Evolutionary conservation across 2,329 filamentous ascomycete genomes (phyloP), one percentile per base, ranked within the genome.

Genomic region (Pseudophaeomoniella oleicola): DNA sequence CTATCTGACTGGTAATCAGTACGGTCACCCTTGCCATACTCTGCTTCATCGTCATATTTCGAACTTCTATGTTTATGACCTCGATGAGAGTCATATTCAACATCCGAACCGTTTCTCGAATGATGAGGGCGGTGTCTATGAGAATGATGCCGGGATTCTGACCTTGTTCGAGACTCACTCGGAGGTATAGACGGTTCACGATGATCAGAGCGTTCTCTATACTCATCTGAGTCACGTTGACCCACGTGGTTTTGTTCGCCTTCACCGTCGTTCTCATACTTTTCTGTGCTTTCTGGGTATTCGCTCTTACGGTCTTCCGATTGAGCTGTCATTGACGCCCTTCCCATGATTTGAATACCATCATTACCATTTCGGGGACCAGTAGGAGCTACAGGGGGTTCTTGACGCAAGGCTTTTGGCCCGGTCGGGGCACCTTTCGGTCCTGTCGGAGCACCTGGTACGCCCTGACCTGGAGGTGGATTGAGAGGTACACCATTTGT

Each of bases 361-460:
- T 37, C 36, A 13, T 37, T 39, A 18, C 42, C 42, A 17, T 43
- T 42, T 15, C 30, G 14, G 31, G 43, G 43, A 34, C 31, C 36
- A 14, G 37, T 34, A 12, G 40, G n/a, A 11, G 46, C 36, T 16
- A 37, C 37, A 37, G 43, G 37, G 15, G 43, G 38, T 33, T 47
- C 47, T 39, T 27, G 22, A 27, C 22, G 22, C n/a, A 27, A n/a
- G 9, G 22, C 22, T 27, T 27, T 27, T 27, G 22, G 22, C n/a
- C 22, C 22, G n/a, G 22, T 27, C 6, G 22, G 22, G n/a, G 22
- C 22, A 27, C 22, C 90, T 59, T 90, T 87, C 34, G 90, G 90
- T 6, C 87, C 90, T 37, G 81, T 93, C 17, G 90, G 90, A 17
- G 90, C 90, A 60, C 72, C 72, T 51, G 64, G 64, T 36, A 75